Evolutionary conservation across 768 basidiomycete genomes (phyloP).

Genomic region (Hemileccinum rubropunctum): DNA sequence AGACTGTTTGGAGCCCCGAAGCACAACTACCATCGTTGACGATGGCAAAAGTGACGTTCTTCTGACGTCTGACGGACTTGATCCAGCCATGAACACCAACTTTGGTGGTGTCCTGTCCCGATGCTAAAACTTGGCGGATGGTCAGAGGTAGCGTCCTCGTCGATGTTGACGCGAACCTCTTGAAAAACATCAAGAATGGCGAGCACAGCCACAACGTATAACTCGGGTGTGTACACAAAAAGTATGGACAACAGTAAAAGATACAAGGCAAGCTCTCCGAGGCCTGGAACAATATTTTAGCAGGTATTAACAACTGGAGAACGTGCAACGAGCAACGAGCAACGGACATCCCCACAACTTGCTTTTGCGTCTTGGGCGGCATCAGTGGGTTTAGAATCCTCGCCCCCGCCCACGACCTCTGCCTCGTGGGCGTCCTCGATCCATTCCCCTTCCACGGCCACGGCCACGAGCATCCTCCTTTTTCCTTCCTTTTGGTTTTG

Average conservation of each 20-base stretch:
- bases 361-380: not conserved
- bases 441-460: conserved; percentile 50
- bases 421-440: conserved; percentile 53
- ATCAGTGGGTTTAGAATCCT: conserved; percentile 31
- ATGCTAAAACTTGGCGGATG: conserved; percentile 38
- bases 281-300: conserved; percentile 22
- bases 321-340: conserved; percentile 3
- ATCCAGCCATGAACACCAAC: conserved; percentile 76
- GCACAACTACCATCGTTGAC: conserved; percentile 77
- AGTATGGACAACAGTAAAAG: conserved; percentile 10
- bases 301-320: conserved; percentile 19
- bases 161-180: conserved; percentile 30
- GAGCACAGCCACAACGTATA: conserved; percentile 28
- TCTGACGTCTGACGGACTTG: conserved; percentile 81
- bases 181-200: conserved; percentile 21
- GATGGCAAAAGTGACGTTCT: conserved; percentile 82
- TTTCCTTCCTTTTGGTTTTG: conserved; percentile 90
- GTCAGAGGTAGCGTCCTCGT: conserved; percentile 27
- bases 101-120: conserved; percentile 9
- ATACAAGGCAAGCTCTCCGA: conserved; percentile 22
- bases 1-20: conserved; percentile 75
- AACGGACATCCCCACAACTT: conserved; percentile 1
- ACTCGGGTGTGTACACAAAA: too few species aligned
- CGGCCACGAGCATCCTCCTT: conserved; percentile 78
- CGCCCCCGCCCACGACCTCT: conserved; percentile 51